Conservation (phyloP, 2,329 filamentous ascomycete genomes). For the Pseudogymnoascus sp. region DNA sequence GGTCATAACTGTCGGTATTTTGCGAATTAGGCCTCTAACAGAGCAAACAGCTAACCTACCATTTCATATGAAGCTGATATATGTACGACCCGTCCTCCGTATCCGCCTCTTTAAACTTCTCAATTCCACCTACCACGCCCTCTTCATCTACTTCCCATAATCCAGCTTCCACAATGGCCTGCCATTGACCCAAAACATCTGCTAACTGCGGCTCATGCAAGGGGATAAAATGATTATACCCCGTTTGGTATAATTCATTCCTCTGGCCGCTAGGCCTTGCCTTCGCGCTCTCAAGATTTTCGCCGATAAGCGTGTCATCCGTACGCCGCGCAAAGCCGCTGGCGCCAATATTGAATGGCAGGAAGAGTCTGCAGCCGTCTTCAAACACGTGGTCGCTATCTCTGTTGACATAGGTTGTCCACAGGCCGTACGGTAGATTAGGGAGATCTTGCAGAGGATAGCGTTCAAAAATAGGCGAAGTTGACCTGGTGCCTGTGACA, state of each 20-base stretch:
- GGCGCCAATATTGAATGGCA: slow-evolving; percentile 12
- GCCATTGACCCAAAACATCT: slow-evolving; percentile 26
- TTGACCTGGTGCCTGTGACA: slow-evolving; percentile 13
- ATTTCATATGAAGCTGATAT: slow-evolving; percentile 1
- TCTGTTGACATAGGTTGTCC: slow-evolving; percentile 10
- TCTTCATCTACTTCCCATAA: slow-evolving; percentile 24
- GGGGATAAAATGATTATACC: slow-evolving; percentile 16
- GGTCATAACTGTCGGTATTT: not conserved
- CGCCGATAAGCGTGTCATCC: slow-evolving; percentile 14
- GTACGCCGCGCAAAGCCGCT: slow-evolving; percentile 12
- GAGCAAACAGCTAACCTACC: not conserved
- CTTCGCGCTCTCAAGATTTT: slow-evolving; percentile 2
- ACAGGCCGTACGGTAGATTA: slow-evolving; percentile 12
- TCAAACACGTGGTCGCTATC: slow-evolving; percentile 10
- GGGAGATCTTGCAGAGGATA: slow-evolving; percentile 11
- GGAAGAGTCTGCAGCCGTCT: slow-evolving; percentile 13
- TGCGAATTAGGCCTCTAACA: not conserved
- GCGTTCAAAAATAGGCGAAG: slow-evolving; percentile 11
- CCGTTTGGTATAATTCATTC: slow-evolving; percentile 17
- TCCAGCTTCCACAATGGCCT: slow-evolving; percentile 22
- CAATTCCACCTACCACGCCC: slow-evolving; percentile 25
- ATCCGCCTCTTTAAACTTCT: slow-evolving; percentile 27
- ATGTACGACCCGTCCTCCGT: slow-evolving; percentile 10
- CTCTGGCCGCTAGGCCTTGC: slow-evolving; percentile 2
- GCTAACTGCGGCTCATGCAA: slow-evolving; percentile 18